Evolutionary conservation across 73 alveolate species (phyloP), one percentile per base, ranked within the genome.

Genomic region (Paramecium octaurelia): DNA sequence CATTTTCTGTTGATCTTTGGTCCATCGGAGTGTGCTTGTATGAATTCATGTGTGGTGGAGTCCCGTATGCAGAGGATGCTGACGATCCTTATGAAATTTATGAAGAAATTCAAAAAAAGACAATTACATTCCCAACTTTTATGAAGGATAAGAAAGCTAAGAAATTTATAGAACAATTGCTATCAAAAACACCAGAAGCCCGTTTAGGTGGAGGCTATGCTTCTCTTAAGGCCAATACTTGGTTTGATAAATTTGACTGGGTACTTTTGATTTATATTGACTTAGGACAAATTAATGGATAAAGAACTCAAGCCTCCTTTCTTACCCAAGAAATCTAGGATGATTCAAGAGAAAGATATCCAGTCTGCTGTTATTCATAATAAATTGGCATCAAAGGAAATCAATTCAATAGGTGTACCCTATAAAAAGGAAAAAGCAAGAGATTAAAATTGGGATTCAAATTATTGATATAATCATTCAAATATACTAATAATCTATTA

Each of bases 1-100:
- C 96, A 12, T 93, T 86, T 71, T 87, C 92, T 64, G 97, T 93
- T 58, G 98, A 95, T 94, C 85, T 94, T 20, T 95, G 98, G 97
- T 89, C 96, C 9, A 92, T 95, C 2, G 98, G 97, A 11, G 85
- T 95, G 14, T 93, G 97, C 60, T 93, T 95, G 76, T 95, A 88
- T 93, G 98, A 95, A 92, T 95, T 95, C 42, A 88, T 95, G 92
- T 95, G 98, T 94, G 98, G 98, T 9, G 93, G 94, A 48, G 96
- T 95, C 14, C 98, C 98, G 0, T 95, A 92, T 69, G 98, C 97
- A 58, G 98, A 95, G 86, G 98, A 95, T n/a, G 95, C 88, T 40
- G 96, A 95, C 20, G 98, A 95, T 69, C 98, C 98, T 46, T 92
- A 94, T 90, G 97, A 92, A 71, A 93, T 95, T 86, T 95, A 95